Evolutionary conservation across 352 stramenopile species (phyloP).

Genomic region (Phytopythium kandeliae): DNA sequence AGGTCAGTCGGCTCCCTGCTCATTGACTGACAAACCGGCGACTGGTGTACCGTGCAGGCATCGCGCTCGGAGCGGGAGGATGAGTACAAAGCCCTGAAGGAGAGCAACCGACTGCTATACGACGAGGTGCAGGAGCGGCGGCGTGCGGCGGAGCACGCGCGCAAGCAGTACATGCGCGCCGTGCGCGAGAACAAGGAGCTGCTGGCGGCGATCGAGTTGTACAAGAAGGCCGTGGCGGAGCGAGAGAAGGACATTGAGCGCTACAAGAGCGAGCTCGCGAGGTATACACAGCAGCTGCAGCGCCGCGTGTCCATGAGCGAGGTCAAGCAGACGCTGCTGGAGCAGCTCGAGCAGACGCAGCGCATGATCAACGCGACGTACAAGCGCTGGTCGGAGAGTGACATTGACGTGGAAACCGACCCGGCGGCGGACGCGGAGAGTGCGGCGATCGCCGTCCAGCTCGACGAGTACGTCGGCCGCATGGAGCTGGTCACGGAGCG

Average conservation of each 20-base stretch:
- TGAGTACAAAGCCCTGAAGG: slow-evolving; percentile 42
- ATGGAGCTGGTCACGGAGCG: slow-evolving; percentile 50
- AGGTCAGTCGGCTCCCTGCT: too few species aligned
- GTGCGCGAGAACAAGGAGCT: slow-evolving; percentile 66
- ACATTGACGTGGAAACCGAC: slow-evolving; percentile 19
- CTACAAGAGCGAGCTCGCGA: slow-evolving; percentile 44
- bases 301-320: slow-evolving; percentile 48
- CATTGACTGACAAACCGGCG: not conserved
- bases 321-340: slow-evolving; percentile 66
- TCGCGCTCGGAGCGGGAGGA: slow-evolving; percentile 17
- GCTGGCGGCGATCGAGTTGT: slow-evolving; percentile 51
- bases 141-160: slow-evolving; percentile 38
- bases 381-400: slow-evolving; percentile 64
- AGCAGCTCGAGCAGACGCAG: slow-evolving; percentile 73
- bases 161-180: slow-evolving; percentile 50
- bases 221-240: slow-evolving; percentile 49
- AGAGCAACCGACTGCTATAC: slow-evolving; percentile 61
- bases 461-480: slow-evolving; percentile 51
- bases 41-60: slow-evolving; percentile 7
- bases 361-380: slow-evolving; percentile 73
- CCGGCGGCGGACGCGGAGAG: slow-evolving; percentile 10
- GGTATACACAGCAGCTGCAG: slow-evolving; percentile 45
- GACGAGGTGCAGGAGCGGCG: slow-evolving; percentile 54
- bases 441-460: slow-evolving; percentile 25
- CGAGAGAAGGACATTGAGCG: slow-evolving; percentile 69